Base-by-base conservation (phyloP, 805 yeast genomes). In the Nakazawaea wyomingensis region DNA sequence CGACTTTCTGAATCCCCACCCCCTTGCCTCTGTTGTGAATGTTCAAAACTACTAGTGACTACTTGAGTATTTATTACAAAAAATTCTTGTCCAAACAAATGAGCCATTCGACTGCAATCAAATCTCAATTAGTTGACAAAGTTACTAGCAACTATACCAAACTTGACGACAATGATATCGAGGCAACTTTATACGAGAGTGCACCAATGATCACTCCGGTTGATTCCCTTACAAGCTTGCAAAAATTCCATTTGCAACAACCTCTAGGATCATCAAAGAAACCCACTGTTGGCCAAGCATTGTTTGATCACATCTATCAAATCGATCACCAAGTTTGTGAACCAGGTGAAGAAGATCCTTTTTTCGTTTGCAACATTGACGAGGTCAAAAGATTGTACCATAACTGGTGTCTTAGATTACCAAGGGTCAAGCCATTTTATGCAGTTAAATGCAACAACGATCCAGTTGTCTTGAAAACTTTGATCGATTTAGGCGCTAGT, bases 361-460 rank as follows among this genome's bases (percentile, higher is more conserved):
- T 91, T 57, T 91, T 82, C 55, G 86, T 91, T 34, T 85, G 93
- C 52, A 96, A 91, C 63, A 63, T 88, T 48, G 87, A 85, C 22
- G 82, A 83, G 54, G 74, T 93, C 28, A 68, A 68, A 47, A 71
- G 81, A 45, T 71, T 88, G 43, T 72, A 71, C 47, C 49, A 61
- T n/a, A 66, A 76, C 32, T 91, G 98, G 97, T 56, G 59, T 22
- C 39, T 51, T 18, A 60, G 68, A 31, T 69, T 91, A 54, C 96
- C 96, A 17, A 68, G 80, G 34, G 82, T 91, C 29, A 74, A 76
- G 44, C 96, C 97, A n/a, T 82, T 74, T 57, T 91, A 90, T 63
- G 99, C 99, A 16, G 93, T 91, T 52, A 91, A 91, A 65, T 91
- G 98, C 67, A 91, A 91, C 68, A 84, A 89, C 30, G 81, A 88